Conservation (phyloP, 148 eudicot species). For the Silene latifolia region DNA sequence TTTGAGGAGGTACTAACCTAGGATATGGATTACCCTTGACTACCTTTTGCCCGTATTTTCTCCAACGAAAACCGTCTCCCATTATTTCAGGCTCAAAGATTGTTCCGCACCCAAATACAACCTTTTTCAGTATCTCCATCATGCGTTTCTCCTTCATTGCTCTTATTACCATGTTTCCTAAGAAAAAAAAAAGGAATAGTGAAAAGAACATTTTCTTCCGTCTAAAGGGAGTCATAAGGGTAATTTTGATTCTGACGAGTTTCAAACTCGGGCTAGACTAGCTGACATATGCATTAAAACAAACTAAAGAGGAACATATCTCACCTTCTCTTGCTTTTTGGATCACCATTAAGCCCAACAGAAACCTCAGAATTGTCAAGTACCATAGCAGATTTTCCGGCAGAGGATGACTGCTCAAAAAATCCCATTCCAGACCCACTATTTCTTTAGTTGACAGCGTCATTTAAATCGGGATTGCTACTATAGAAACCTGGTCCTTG, state of each 20-base stretch:
- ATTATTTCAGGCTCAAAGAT: slow-evolving; percentile 50
- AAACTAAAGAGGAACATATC: background rate
- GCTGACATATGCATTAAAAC: background rate
- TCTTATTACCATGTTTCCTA: slow-evolving; percentile 50
- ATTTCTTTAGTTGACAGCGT: slow-evolving; percentile 22
- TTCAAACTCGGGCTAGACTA: background rate
- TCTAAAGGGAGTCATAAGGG: too few relatives aligned
- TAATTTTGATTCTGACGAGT: background rate
- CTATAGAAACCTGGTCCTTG: slow-evolving; percentile 35
- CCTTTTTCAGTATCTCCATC: slow-evolving; percentile 43
- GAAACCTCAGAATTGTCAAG: slow-evolving; percentile 34
- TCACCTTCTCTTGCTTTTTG: slow-evolving; percentile 72
- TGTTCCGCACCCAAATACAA: slow-evolving; percentile 36
- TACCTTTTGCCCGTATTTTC: slow-evolving; percentile 96
- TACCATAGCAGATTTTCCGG: slow-evolving; percentile 17
- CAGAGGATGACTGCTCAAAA: background rate
- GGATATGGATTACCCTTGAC: slow-evolving; percentile 72
- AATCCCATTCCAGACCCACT: slow-evolving; percentile 30
- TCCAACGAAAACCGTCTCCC: slow-evolving; percentile 93
- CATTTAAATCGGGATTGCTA: slow-evolving; percentile 21
- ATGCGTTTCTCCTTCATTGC: slow-evolving; percentile 32
- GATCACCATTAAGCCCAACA: slow-evolving; percentile 37
- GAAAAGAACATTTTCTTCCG: too few relatives aligned
- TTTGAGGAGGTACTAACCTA: too few relatives aligned
- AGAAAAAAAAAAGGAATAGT: too few relatives aligned